Base-by-base conservation (phyloP, 768 basidiomycete species). In the Lactarius tabidus region DNA sequence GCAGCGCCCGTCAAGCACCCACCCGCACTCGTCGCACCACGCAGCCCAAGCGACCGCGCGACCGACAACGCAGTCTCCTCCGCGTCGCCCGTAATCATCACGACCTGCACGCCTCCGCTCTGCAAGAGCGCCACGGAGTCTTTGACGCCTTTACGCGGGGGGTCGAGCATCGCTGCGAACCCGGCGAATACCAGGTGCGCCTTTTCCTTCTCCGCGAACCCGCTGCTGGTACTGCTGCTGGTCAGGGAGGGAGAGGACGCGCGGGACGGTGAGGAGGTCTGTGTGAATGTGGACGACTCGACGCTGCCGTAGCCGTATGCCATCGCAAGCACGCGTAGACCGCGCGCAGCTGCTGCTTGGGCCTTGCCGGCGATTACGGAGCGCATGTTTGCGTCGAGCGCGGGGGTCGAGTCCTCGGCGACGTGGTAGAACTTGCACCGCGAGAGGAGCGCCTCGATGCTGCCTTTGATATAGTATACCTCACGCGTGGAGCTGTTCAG, bases 51-150 rank as follows among this genome's bases (percentile, higher is more conserved):
- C 71, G 92, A 82, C 71, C 85, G 82, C 39, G 94, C 96, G 63
- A 97, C 96, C 57, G 91, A 86, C 38, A 95, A 72, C 2, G 96
- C 95, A 1, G 95, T 98, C 61, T 88, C 82, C 75, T 95, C 93
- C 39, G 94, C 88, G 71, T 98, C 95, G 5, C 95, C 95, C 0
- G 96, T 98, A 73, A 98, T 97, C 95, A 98, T 98, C 52, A 98
- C 89, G n/a, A 98, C 88, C 71, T 95, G 93, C 57, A 98, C 90
- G 6, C 95, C 93, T 29, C 91, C 95, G 31, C 80, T 77, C 72
- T 95, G 91, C 39, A 98, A 79, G 33, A 90, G 77, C 43, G 81
- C 82, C 67, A 98, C 89, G 23, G 96, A 88, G 70, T 93, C 91
- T 4, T 91, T 88, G n/a, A 98, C 94, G 33, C 95, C 96, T 70